A percentile compares a stretch with the other conserved stretches of the same genome.
Conservation (phyloP, 345 rosid species). For the Sisymbrium altissimum region DNA sequence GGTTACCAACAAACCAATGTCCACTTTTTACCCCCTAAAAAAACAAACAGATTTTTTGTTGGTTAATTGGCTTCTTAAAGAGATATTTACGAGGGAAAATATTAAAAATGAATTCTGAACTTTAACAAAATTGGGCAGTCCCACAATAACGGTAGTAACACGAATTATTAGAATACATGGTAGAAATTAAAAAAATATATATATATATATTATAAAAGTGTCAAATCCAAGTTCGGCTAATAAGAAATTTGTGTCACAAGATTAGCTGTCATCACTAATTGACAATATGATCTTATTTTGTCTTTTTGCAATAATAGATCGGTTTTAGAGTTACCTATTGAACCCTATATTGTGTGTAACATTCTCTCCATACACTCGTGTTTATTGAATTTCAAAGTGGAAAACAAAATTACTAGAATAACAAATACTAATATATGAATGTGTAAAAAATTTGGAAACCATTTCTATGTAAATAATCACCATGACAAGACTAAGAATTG, state of each 20-base stretch:
- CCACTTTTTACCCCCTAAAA: background rate
- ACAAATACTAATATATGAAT: background rate
- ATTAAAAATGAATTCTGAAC: background rate
- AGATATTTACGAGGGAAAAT: background rate
- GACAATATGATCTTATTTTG: constrained; percentile 14
- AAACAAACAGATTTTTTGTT: background rate
- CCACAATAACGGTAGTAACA: background rate
- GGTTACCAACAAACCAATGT: background rate
- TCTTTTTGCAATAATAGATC: background rate
- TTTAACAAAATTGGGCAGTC: background rate
- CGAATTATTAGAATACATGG: background rate
- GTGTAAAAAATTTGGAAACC: background rate
- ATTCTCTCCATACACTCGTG: constrained; percentile 9
- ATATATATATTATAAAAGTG: background rate
- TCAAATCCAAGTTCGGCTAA: constrained; percentile 21
- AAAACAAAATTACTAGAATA: no score
- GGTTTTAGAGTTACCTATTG: constrained; percentile 21
- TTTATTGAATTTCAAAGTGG: background rate
- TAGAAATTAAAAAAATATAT: background rate
- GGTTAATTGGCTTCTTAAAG: background rate
- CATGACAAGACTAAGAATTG: background rate
- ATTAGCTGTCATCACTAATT: constrained; percentile 50
- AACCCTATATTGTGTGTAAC: background rate
- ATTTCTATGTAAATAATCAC: background rate
- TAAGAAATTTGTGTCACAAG: constrained; percentile 18